phyloP scores from a whole-genome alignment of 2,329 filamentous ascomycete genomes.

The Ceratocystis lukuohia region DNA sequence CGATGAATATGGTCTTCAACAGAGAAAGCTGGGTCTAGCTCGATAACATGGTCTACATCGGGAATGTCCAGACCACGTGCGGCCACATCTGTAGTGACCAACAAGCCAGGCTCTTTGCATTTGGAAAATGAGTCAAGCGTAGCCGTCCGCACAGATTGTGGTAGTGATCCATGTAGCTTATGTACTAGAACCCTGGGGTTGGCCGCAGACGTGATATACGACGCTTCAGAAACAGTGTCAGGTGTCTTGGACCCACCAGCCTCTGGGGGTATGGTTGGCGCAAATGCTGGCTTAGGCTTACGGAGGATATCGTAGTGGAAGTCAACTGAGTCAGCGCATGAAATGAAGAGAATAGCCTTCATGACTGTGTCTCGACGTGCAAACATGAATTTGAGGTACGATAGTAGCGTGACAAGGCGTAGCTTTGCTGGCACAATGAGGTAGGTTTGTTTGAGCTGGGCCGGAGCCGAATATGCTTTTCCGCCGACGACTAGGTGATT shows the following conservation, averaged over 20 bases:
- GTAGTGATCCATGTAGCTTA: conserved; percentile 81
- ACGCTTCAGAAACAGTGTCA: conserved; percentile 54
- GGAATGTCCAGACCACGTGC: conserved; percentile 91
- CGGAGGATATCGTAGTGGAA: conserved; percentile 79
- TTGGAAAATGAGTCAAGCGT: conserved; percentile 70
- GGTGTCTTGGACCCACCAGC: conserved; percentile 24
- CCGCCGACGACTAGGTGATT: conserved; percentile 17
- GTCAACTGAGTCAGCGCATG: conserved; percentile 91
- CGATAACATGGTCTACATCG: conserved; percentile 85
- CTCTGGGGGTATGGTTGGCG: conserved; percentile 20
- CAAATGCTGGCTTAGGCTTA: conserved; percentile 19
- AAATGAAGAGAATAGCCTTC: conserved; percentile 95
- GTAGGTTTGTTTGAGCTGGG: conserved; percentile 88
- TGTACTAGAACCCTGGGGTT: conserved; percentile 65
- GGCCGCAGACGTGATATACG: conserved; percentile 59
- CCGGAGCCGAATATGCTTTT: conserved; percentile 60
- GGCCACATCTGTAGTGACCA: conserved; percentile 90
- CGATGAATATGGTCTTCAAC: conserved; percentile 89
- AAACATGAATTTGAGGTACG: conserved; percentile 75
- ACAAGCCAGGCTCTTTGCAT: conserved; percentile 60
- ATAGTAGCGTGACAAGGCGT: conserved; percentile 73
- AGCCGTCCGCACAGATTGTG: conserved; percentile 73
- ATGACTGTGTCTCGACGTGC: conserved; percentile 79
- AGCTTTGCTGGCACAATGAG: conserved; percentile 79
- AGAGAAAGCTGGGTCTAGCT: conserved; percentile 92